phyloP scores from a whole-genome alignment of 345 rosid genomes.

The Citrus inodora region DNA sequence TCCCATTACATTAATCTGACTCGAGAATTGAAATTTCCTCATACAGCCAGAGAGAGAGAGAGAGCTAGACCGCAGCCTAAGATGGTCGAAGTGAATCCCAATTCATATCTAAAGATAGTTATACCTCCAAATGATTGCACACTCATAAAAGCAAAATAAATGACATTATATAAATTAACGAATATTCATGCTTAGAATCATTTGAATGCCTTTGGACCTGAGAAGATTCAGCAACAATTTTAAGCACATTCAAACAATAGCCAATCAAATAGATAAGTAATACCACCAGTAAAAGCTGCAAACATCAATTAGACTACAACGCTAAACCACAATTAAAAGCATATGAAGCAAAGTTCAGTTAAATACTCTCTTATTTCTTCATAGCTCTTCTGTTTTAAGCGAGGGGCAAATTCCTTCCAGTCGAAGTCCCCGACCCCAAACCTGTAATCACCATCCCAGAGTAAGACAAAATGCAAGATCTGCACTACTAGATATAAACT shows the following conservation, averaged over 20 bases:
- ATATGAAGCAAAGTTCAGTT: constrained; percentile 19
- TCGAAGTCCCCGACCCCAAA: constrained; percentile 88
- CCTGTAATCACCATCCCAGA: constrained; percentile 37
- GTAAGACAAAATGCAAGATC: constrained; percentile 15
- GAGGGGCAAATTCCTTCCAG: constrained; percentile 84
- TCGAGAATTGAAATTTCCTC: not conserved
- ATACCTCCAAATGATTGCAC: not conserved
- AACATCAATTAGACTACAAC: constrained; percentile 3
- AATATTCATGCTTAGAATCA: not conserved
- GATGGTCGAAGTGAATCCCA: not conserved
- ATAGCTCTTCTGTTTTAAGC: constrained; percentile 86
- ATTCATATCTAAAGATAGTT: not conserved
- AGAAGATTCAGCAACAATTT: not conserved
- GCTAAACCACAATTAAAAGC: not conserved
- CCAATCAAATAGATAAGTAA: not conserved
- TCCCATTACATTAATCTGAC: not conserved
- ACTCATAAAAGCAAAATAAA: not conserved
- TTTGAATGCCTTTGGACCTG: not conserved
- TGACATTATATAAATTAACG: not conserved
- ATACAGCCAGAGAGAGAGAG: constrained; percentile 6
- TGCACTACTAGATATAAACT: not conserved
- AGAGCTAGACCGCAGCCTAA: not conserved
- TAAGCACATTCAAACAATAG: not conserved
- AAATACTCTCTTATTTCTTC: constrained; percentile 81
- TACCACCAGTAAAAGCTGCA: not conserved